Conservation (phyloP, 164 flowering plant species). For the Saururus chinensis region DNA sequence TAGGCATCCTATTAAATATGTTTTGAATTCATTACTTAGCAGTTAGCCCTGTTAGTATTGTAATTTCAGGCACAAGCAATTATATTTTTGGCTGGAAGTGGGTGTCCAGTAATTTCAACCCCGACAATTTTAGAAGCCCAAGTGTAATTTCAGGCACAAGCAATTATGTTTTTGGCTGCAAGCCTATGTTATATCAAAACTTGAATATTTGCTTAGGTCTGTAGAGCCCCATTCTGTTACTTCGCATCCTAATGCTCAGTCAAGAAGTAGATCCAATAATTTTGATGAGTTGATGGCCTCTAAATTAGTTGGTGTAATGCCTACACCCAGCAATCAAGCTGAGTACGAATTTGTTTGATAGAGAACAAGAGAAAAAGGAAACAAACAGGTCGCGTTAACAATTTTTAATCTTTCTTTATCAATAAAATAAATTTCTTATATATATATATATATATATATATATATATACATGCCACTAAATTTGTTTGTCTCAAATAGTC, state of each 20-base stretch:
- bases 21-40: background rate
- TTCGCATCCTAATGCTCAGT: conserved; percentile 43
- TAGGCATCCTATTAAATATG: background rate
- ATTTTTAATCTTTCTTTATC: too few relatives aligned
- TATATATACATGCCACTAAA: too few relatives aligned
- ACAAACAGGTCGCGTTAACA: too few relatives aligned
- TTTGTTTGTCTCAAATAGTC: too few relatives aligned
- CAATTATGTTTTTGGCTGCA: too few relatives aligned
- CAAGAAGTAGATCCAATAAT: conserved; percentile 40
- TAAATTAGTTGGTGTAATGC: conserved; percentile 24
- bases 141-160: too few relatives aligned
- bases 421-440: too few relatives aligned
- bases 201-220: conserved; percentile 44
- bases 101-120: conserved; percentile 14
- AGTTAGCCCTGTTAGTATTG: background rate
- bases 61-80: conserved; percentile 70
- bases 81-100: conserved; percentile 76
- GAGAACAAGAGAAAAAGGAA: too few relatives aligned
- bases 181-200: conserved; percentile 19
- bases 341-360: too few relatives aligned
- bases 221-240: conserved; percentile 64
- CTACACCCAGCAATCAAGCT: conserved; percentile 31
- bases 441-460: too few relatives aligned
- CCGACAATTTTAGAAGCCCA: conserved; percentile 27
- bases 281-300: conserved; percentile 34